Conservation (phyloP, 495 filamentous ascomycete genomes). For the Aspergillus indologenus region DNA sequence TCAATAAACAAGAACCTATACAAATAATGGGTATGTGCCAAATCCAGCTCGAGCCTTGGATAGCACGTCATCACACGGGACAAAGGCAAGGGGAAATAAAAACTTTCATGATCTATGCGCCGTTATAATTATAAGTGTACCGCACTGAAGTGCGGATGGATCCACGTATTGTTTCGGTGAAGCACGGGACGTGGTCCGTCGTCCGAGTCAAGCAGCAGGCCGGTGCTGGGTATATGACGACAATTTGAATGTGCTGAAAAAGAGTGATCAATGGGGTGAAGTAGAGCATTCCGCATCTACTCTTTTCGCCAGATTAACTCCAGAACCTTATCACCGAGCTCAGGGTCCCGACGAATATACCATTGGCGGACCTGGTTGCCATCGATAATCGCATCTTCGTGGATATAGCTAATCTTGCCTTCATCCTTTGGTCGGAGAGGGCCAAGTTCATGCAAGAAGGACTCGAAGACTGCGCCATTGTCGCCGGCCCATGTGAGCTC, state of each 20-base stretch:
- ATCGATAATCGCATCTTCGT: conserved; percentile 34
- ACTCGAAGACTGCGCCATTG: conserved; percentile 37
- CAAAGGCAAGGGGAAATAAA: background rate
- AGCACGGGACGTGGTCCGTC: background rate
- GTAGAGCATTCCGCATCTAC: conserved; percentile 11
- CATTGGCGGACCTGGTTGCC: conserved; percentile 36
- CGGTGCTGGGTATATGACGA: background rate
- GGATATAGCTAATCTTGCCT: conserved; percentile 34
- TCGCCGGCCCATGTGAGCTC: conserved; percentile 48
- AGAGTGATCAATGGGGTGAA: background rate
- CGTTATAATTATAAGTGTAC: conserved; percentile 17
- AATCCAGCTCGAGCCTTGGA: background rate
- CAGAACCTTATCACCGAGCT: conserved; percentile 36
- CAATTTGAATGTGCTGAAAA: conserved; percentile 1
- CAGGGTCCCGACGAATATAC: conserved; percentile 37
- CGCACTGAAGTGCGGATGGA: conserved; percentile 1
- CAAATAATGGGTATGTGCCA: too few relatives aligned
- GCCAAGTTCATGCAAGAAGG: conserved; percentile 43
- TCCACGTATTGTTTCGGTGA: background rate
- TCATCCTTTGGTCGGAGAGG: conserved; percentile 41
- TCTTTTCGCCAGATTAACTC: conserved; percentile 43
- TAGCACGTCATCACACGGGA: conserved; percentile 12
- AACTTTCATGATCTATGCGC: conserved; percentile 21
- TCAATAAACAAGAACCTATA: background rate
- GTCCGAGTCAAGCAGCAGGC: background rate